phyloP scores from a whole-genome alignment of 331 rosid species.

The Rosa hybrid region DNA sequence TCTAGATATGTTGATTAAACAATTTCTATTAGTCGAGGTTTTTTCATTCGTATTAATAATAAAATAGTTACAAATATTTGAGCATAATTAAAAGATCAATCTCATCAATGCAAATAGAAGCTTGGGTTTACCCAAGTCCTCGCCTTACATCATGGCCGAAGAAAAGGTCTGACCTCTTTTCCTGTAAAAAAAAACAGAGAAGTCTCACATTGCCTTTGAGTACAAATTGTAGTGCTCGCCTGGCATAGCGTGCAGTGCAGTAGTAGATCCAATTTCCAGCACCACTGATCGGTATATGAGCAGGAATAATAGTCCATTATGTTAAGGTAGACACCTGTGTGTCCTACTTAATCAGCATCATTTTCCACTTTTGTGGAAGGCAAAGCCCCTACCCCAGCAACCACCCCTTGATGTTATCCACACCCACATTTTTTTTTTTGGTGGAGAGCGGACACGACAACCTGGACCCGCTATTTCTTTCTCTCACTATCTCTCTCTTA shows the following conservation, averaged over 20 bases:
- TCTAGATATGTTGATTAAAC: no score
- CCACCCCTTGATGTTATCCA: slow-evolving; percentile 51
- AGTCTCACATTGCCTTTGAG: neutral
- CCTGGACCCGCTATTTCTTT: slow-evolving; percentile 72
- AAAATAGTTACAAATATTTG: no score
- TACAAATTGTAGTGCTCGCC: neutral
- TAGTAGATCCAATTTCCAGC: slow-evolving; percentile 8
- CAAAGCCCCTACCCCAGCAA: slow-evolving; percentile 44
- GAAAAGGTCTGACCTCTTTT: neutral
- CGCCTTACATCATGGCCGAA: neutral
- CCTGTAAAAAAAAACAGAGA: neutral
- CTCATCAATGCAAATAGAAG: no score
- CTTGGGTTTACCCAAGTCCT: neutral
- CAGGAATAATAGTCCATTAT: neutral
- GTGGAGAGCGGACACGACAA: slow-evolving; percentile 42
- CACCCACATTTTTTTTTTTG: slow-evolving; percentile 25
- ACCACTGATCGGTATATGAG: neutral
- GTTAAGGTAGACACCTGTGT: slow-evolving; percentile 6
- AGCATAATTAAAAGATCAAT: no score
- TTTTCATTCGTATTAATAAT: no score
- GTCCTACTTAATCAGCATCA: slow-evolving; percentile 24
- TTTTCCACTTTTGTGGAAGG: slow-evolving; percentile 10
- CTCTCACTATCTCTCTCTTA: neutral
- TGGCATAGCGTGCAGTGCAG: slow-evolving; percentile 3
- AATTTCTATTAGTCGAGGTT: no score